phyloP scores from a whole-genome alignment of 139 green algal species.

The Ostreobium quekettii region DNA sequence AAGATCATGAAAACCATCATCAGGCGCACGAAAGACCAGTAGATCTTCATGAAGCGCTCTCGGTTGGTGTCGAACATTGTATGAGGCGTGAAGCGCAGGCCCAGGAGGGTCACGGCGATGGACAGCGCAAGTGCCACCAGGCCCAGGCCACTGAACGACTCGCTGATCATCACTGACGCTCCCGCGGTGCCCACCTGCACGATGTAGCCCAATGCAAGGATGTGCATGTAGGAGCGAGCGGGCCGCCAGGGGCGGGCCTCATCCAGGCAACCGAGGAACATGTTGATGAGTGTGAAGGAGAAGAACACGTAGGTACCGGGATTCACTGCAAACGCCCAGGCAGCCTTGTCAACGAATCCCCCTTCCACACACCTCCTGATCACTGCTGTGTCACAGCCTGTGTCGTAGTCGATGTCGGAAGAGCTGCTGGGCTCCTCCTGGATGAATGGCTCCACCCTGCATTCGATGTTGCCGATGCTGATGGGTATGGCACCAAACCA shows the following conservation, averaged over 20 bases:
- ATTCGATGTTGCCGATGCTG: neutral
- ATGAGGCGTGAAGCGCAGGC: slow-evolving; percentile 1
- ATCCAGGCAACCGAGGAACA: slow-evolving; percentile 23
- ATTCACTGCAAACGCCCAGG: slow-evolving; percentile 18
- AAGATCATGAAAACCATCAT: slow-evolving; percentile 2
- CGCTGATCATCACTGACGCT: neutral
- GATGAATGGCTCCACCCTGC: no score
- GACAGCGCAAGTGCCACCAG: neutral
- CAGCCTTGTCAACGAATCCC: slow-evolving; percentile 13
- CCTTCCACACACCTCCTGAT: no score
- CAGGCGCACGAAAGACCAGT: neutral
- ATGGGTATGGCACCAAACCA: slow-evolving; percentile 18
- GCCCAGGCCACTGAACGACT: neutral
- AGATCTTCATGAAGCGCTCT: neutral
- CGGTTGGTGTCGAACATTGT: neutral
- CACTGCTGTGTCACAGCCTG: no score
- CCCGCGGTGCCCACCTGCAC: slow-evolving; percentile 12
- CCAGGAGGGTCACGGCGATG: neutral
- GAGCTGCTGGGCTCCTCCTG: no score
- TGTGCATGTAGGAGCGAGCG: slow-evolving; percentile 8
- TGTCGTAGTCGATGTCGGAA: no score
- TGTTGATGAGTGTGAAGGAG: slow-evolving; percentile 15
- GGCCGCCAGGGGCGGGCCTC: slow-evolving; percentile 12
- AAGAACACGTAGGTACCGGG: slow-evolving; percentile 17
- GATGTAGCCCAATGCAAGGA: slow-evolving; percentile 14